A percentile compares a stretch with the other conserved stretches of the same genome.
Conservation (phyloP, 1,284 basidiomycete species). For the Phellopilus nigrolimitatus region DNA sequence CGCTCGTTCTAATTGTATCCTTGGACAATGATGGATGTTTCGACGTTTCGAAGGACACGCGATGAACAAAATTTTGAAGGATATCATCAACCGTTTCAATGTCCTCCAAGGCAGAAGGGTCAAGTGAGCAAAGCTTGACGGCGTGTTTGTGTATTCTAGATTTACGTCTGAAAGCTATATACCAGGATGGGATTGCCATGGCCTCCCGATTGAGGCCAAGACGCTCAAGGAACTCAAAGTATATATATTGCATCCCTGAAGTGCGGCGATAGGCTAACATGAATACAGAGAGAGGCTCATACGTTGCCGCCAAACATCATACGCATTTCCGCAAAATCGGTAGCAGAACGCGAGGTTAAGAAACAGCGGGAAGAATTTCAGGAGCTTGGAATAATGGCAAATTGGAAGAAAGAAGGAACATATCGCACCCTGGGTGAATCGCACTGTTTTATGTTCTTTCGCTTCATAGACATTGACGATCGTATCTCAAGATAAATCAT, state of each 20-base stretch:
- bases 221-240: conserved; percentile 76
- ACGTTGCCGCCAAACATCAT: conserved; percentile 59
- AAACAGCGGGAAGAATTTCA: conserved; percentile 80
- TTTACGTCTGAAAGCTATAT: conserved; percentile 59
- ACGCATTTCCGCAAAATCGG: conserved; percentile 66
- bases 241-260: conserved; percentile 24
- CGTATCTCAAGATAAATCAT: conserved; percentile 61
- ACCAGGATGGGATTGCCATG: conserved; percentile 99
- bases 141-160: conserved; percentile 3
- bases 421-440: conserved; percentile 79
- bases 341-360: conserved; percentile 73
- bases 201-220: conserved; percentile 95
- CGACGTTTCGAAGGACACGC: conserved; percentile 71
- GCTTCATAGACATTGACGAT: conserved; percentile 3
- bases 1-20: conserved; percentile 22
- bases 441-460: conserved; percentile 25
- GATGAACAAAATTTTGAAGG: conserved; percentile 95
- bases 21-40: neutral
- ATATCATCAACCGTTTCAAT: conserved; percentile 91
- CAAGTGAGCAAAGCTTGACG: conserved; percentile 52
- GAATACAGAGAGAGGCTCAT: conserved; percentile 44
- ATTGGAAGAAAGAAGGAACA: conserved; percentile 77
- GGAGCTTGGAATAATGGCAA: conserved; percentile 88
- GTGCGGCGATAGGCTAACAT: neutral
- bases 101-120: conserved; percentile 76